Evolutionary conservation across 176 grass and related monocot genomes (phyloP).

Genomic region (Alopecurus myosuroides): DNA sequence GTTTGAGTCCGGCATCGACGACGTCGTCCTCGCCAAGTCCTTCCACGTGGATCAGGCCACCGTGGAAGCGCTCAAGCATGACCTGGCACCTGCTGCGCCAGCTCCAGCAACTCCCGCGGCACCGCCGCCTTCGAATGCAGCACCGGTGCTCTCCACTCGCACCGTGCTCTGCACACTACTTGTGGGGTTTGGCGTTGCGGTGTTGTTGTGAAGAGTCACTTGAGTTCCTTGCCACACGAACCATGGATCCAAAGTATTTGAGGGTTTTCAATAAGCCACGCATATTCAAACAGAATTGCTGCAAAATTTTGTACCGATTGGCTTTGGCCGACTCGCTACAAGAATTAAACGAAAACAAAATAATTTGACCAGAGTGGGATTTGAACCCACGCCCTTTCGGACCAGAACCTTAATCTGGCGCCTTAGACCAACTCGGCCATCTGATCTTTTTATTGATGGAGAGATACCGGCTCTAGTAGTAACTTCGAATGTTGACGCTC

Average conservation of each 20-base stretch:
- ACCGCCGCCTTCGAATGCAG: not conserved
- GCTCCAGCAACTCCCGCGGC: not conserved
- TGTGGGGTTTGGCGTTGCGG: not conserved
- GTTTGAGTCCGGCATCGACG: conserved; percentile 26
- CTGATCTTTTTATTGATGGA: no score
- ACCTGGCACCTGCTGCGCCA: not conserved
- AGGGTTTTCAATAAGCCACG: not conserved
- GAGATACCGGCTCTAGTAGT: no score
- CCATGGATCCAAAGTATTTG: not conserved
- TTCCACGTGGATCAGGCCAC: conserved; percentile 15
- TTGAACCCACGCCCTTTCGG: conserved; percentile 82
- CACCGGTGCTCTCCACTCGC: not conserved
- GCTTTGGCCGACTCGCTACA: no score
- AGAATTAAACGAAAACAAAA: no score
- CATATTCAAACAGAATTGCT: no score
- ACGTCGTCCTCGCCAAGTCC: conserved; percentile 27
- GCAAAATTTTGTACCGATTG: no score
- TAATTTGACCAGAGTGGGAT: conserved; percentile 37
- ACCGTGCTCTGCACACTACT: not conserved
- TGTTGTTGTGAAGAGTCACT: not conserved
- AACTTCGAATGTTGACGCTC: no score
- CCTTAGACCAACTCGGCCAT: conserved; percentile 94
- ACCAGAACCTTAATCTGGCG: conserved; percentile 74
- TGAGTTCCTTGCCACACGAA: not conserved
- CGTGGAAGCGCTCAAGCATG: not conserved